Conservation (phyloP, 2,329 filamentous ascomycete genomes). For the Tothia fuscella region DNA sequence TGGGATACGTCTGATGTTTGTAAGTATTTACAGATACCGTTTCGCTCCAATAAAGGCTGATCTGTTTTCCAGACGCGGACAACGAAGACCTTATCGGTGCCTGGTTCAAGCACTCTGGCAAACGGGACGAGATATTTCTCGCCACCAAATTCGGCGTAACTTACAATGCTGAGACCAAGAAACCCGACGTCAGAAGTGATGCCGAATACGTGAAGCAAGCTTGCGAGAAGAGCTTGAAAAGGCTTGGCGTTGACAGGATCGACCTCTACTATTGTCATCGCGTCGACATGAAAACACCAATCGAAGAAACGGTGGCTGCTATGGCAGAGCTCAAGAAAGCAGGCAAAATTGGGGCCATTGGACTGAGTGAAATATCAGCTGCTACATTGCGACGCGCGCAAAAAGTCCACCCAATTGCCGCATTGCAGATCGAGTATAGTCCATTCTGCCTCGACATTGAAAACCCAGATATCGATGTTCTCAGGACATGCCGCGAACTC, state of each 20-base stretch:
- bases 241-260: constrained; percentile 27
- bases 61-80: constrained; percentile 20
- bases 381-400: constrained; percentile 38
- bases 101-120: constrained; percentile 37
- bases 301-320: constrained; percentile 32
- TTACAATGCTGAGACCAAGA: neutral
- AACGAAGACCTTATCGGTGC: constrained; percentile 35
- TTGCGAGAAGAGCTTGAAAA: constrained; percentile 24
- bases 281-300: constrained; percentile 30
- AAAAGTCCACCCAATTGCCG: constrained; percentile 37
- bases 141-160: constrained; percentile 40
- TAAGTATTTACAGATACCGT: neutral
- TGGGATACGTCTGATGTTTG: constrained; percentile 36
- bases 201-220: constrained; percentile 25
- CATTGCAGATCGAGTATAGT: constrained; percentile 39
- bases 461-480: constrained; percentile 25
- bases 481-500: constrained; percentile 35
- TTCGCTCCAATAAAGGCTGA: neutral
- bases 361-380: constrained; percentile 38
- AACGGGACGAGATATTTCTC: constrained; percentile 38
- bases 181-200: constrained; percentile 21
- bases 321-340: constrained; percentile 36
- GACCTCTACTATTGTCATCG: constrained; percentile 35
- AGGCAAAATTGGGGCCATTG: constrained; percentile 43
- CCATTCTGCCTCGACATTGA: constrained; percentile 41